Evolutionary conservation across 495 filamentous ascomycete species (phyloP).

Genomic region (Penicillium paxilli): DNA sequence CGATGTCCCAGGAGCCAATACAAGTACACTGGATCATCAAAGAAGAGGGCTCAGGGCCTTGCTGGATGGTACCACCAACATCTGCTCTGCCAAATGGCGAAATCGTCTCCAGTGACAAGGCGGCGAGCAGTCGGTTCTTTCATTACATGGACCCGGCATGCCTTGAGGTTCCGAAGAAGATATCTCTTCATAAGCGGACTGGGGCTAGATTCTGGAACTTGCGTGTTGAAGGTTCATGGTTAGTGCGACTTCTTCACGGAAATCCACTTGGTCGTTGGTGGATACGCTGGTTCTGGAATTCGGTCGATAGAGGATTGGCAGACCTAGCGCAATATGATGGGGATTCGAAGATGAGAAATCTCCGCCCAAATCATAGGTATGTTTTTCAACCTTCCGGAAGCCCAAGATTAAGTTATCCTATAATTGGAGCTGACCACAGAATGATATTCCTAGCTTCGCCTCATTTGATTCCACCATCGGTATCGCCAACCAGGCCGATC

Average conservation of each 20-base stretch:
- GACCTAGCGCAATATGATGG: conserved; percentile 17
- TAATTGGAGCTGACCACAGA: neutral
- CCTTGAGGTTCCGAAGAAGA: conserved; percentile 38
- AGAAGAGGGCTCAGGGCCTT: conserved; percentile 48
- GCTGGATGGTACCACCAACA: conserved; percentile 26
- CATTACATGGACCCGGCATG: conserved; percentile 53
- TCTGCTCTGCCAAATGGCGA: conserved; percentile 51
- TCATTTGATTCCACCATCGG: conserved; percentile 27
- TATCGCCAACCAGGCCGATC: conserved; percentile 31
- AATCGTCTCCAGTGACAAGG: conserved; percentile 50
- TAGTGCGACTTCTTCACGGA: conserved; percentile 38
- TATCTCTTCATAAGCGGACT: conserved; percentile 23
- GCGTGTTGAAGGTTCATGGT: conserved; percentile 56
- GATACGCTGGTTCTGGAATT: conserved; percentile 25
- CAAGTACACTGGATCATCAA: conserved; percentile 73
- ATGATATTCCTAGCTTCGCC: conserved; percentile 14
- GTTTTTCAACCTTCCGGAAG: neutral
- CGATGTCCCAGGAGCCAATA: conserved; percentile 38
- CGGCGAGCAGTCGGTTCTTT: conserved; percentile 56
- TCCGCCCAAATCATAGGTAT: conserved; percentile 28
- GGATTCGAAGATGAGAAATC: conserved; percentile 24
- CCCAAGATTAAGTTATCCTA: neutral
- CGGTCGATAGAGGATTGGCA: conserved; percentile 17
- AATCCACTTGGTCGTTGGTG: conserved; percentile 26
- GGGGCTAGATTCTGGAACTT: conserved; percentile 47